phyloP scores from a whole-genome alignment of 225 moss, liverwort and hornwort genomes.

The Physcomitrellopsis africana region DNA sequence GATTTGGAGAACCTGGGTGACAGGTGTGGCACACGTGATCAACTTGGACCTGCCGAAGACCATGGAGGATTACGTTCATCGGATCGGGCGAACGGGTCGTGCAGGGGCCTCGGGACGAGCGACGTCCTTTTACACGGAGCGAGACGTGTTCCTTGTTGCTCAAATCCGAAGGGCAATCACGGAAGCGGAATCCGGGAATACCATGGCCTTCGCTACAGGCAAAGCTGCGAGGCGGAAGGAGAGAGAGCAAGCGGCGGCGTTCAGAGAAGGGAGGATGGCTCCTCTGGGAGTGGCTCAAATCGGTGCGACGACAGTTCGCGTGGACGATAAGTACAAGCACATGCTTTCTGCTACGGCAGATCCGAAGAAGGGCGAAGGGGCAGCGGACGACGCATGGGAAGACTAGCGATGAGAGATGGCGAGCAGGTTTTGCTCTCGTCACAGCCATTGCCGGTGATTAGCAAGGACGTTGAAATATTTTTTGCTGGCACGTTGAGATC shows the following conservation, averaged over 20 bases:
- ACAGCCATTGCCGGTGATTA: conserved; percentile 52
- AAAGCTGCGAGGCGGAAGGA: conserved; percentile 98
- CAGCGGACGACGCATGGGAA: conserved; percentile 98
- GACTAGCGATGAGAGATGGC: conserved; percentile 60
- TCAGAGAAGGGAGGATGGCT: conserved; percentile 82
- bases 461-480: conserved; percentile 48
- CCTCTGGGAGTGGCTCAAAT: conserved; percentile 77
- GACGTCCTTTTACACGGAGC: conserved; percentile 94
- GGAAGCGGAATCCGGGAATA: conserved; percentile 96
- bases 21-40: conserved; percentile 96
- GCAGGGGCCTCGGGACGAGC: conserved; percentile 96
- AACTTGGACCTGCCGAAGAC: conserved; percentile 98
- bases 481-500: conserved; percentile 53
- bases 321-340: conserved; percentile 97
- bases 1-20: conserved; percentile 34
- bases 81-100: conserved; percentile 96
- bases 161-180: conserved; percentile 98
- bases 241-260: conserved; percentile 93
- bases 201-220: conserved; percentile 94
- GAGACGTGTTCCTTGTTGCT: conserved; percentile 94
- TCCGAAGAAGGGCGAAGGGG: conserved; percentile 85
- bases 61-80: conserved; percentile 99
- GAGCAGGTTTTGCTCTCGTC: conserved; percentile 44
- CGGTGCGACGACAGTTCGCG: conserved; percentile 84
- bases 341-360: conserved; percentile 83